Percentiles rank a stretch among this genome's conserved stretches.
phyloP scores from a whole-genome alignment of 163 green algal species.

The Chlorella variabilis region DNA sequence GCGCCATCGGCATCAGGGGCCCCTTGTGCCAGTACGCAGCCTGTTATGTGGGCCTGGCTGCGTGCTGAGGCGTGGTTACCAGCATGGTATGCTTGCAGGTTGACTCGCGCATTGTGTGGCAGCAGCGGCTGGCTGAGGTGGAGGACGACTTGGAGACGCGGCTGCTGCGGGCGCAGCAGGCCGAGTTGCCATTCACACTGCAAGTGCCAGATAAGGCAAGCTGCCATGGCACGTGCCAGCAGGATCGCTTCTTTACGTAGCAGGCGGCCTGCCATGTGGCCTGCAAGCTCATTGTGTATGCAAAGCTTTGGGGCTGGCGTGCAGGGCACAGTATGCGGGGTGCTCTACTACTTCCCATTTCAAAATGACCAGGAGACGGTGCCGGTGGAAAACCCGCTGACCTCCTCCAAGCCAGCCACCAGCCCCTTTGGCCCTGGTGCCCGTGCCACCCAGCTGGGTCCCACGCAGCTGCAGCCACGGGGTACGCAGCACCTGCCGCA shows the following conservation, averaged over 20 bases:
- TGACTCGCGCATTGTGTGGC: conserved; percentile 18
- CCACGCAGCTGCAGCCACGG: conserved; percentile 3
- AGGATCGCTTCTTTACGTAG: no score
- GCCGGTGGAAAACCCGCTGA: conserved; percentile 47
- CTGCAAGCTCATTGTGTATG: no score
- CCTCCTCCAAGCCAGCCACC: conserved; percentile 30
- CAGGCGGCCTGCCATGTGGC: no score
- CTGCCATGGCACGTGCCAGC: conserved; percentile 21
- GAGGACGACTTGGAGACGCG: conserved; percentile 82
- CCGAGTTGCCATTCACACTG: conserved; percentile 72
- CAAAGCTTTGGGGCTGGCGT: not conserved
- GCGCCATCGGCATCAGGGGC: not conserved
- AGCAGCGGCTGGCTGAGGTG: conserved; percentile 45
- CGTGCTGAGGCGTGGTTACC: no score
- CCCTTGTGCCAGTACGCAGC: no score
- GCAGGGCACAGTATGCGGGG: conserved; percentile 68
- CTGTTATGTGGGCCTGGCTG: no score
- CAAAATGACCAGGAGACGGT: conserved; percentile 73
- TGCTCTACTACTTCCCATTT: conserved; percentile 87
- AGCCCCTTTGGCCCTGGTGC: not conserved
- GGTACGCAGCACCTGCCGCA: not conserved
- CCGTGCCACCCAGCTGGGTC: not conserved
- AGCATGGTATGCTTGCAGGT: no score
- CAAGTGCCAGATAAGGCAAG: conserved; percentile 66
- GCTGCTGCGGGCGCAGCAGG: conserved; percentile 63